These are phyloP conservation scores for Delitschia confertaspora DNA, from an alignment of 495 filamentous ascomycete species.

Conservation along the genomic window DNA sequence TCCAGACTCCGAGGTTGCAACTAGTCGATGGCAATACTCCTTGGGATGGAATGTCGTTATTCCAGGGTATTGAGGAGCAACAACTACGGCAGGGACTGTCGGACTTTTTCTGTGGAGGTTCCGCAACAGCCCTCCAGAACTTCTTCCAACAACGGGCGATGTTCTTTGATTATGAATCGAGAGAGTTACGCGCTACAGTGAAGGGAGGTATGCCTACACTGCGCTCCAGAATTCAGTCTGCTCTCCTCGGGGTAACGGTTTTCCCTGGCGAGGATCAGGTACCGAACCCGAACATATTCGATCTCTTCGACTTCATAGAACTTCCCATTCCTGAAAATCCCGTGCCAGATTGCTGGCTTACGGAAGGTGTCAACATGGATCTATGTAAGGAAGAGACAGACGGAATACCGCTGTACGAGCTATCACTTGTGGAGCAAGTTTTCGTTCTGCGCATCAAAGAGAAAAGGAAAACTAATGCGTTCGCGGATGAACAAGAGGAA, in stretches of 20 bases:
- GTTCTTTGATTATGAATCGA: slow-evolving; percentile 70
- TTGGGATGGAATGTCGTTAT: slow-evolving; percentile 58
- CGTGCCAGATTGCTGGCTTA: slow-evolving; percentile 44
- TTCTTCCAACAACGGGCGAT: slow-evolving; percentile 66
- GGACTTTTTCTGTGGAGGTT: slow-evolving; percentile 56
- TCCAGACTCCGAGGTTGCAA: slow-evolving; percentile 55
- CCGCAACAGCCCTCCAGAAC: slow-evolving; percentile 56
- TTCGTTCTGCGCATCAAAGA: slow-evolving; percentile 46
- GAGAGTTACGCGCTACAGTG: slow-evolving; percentile 71
- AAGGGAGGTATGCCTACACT: slow-evolving; percentile 61
- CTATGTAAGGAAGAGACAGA: slow-evolving; percentile 49
- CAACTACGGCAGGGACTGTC: neutral
- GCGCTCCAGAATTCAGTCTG: slow-evolving; percentile 67
- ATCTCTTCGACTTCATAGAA: slow-evolving; percentile 85
- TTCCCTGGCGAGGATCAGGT: slow-evolving; percentile 53
- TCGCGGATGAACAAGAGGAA: slow-evolving; percentile 49
- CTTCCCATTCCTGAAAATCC: slow-evolving; percentile 49
- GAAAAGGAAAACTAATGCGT: slow-evolving; percentile 39
- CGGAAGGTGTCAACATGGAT: slow-evolving; percentile 53
- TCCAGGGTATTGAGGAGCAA: slow-evolving; percentile 33
- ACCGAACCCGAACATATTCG: slow-evolving; percentile 67
- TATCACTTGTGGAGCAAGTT: slow-evolving; percentile 57
- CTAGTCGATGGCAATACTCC: slow-evolving; percentile 51
- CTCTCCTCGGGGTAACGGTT: slow-evolving; percentile 64
- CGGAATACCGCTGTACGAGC: slow-evolving; percentile 44